phyloP scores from a whole-genome alignment of 306 rosid species.

The Cucumis melo region DNA sequence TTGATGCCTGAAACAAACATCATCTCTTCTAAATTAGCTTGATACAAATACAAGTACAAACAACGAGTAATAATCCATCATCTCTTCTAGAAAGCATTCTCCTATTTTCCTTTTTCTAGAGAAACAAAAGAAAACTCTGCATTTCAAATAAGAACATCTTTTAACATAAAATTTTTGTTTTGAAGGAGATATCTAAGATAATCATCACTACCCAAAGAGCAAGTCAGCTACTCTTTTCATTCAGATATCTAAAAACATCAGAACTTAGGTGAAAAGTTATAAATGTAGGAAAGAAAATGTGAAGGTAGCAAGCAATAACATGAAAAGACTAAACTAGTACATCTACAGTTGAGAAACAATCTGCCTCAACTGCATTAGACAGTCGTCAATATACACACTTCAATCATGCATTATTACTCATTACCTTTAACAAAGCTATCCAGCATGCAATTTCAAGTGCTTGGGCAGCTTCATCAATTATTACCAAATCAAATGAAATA shows the following conservation, averaged over 20 bases:
- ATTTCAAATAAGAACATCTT: not conserved
- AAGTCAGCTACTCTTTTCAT: not conserved
- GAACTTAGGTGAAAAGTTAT: not conserved
- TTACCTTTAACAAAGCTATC: conserved; percentile 87
- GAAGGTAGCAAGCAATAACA: not conserved
- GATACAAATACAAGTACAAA: not conserved
- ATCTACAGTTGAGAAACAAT: not conserved
- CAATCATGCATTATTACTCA: not conserved
- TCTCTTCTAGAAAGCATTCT: not conserved
- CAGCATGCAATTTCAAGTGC: conserved; percentile 98
- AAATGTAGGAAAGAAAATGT: not conserved
- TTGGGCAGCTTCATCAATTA: conserved; percentile 98
- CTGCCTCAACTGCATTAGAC: not conserved
- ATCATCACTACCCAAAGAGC: not conserved
- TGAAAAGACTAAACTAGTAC: not conserved
- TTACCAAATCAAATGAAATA: conserved; percentile 85
- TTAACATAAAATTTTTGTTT: too few relatives aligned
- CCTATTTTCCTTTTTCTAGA: not conserved
- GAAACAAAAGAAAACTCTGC: not conserved
- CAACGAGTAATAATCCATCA: too few relatives aligned
- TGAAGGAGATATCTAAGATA: not conserved
- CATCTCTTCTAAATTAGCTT: conserved; percentile 15
- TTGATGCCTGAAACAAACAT: conserved; percentile 76
- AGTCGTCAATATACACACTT: not conserved
- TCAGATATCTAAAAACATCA: not conserved